phyloP scores from a whole-genome alignment of 331 rosid species.

The Rhamnella rubrinervis region DNA sequence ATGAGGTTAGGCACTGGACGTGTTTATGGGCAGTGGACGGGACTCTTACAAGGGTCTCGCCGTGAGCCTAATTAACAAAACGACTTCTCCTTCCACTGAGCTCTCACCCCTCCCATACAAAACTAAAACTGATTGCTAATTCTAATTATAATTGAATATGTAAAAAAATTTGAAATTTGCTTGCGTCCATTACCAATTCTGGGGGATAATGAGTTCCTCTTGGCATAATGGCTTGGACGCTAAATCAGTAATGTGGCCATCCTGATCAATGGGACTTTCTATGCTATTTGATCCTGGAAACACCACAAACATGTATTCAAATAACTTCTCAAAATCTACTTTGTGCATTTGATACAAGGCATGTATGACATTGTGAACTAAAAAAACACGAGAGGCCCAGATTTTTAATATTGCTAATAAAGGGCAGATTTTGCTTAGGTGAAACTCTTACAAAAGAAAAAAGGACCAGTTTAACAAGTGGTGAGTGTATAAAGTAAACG shows the following conservation, averaged over 20 bases:
- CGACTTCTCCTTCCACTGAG: conserved; percentile 99
- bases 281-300: conserved; percentile 72
- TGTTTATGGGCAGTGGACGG: conserved; percentile 83
- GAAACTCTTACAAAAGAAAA: too few species aligned
- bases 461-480: too few species aligned
- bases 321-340: too few species aligned
- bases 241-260: conserved; percentile 49
- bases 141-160: too few species aligned
- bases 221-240: conserved; percentile 89
- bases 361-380: too few species aligned
- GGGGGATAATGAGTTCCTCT: conserved; percentile 47
- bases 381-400: too few species aligned
- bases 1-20: conserved; percentile 68
- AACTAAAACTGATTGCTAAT: too few species aligned
- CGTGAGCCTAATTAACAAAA: conserved; percentile 67
- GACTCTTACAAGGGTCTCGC: conserved; percentile 35
- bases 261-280: conserved; percentile 55
- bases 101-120: conserved; percentile 14
- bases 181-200: conserved; percentile 82
- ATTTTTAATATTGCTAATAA: too few species aligned
- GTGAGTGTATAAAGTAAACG: too few species aligned
- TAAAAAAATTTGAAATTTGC: too few species aligned
- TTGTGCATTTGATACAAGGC: too few species aligned
- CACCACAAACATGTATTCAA: conserved; percentile 50
- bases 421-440: too few species aligned